Evolutionary conservation across 2,329 filamentous ascomycete species (phyloP).

Genomic region (Fonsecaea pugnacius): DNA sequence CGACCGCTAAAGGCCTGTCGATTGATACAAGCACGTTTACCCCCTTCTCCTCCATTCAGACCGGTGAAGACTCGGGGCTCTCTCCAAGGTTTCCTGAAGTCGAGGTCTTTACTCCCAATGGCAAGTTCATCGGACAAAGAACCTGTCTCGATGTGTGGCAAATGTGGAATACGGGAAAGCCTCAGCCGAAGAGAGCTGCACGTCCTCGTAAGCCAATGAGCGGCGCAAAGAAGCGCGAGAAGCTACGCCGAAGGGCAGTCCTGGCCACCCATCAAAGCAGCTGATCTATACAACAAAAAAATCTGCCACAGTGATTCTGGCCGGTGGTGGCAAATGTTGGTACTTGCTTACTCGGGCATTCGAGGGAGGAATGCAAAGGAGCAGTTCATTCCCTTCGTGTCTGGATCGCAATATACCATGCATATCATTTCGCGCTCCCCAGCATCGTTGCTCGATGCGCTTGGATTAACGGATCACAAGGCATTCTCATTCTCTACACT

Average conservation of each 20-base stretch:
- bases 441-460: neutral
- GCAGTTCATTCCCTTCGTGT: neutral
- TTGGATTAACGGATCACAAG: neutral
- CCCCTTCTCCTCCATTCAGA: conserved; percentile 28
- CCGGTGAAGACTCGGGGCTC: conserved; percentile 22
- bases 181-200: conserved; percentile 16
- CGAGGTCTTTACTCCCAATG: conserved; percentile 83
- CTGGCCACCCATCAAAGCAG: neutral
- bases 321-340: neutral
- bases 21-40: conserved; percentile 28
- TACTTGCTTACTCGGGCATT: neutral
- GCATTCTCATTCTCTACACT: neutral
- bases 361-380: neutral
- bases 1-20: conserved; percentile 19
- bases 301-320: neutral
- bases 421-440: neutral
- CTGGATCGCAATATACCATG: neutral
- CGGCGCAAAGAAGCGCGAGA: conserved; percentile 30
- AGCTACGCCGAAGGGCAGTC: conserved; percentile 2
- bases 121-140: conserved; percentile 69
- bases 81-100: conserved; percentile 66
- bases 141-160: conserved; percentile 30
- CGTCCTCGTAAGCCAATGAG: conserved; percentile 33
- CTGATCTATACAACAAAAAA: neutral
- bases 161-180: conserved; percentile 29